Percentiles rank a stretch among this genome's conserved stretches.
These are phyloP conservation scores for Eucalyptus cloeziana DNA, from an alignment of 345 rosid genomes.

Conservation along the genomic window DNA sequence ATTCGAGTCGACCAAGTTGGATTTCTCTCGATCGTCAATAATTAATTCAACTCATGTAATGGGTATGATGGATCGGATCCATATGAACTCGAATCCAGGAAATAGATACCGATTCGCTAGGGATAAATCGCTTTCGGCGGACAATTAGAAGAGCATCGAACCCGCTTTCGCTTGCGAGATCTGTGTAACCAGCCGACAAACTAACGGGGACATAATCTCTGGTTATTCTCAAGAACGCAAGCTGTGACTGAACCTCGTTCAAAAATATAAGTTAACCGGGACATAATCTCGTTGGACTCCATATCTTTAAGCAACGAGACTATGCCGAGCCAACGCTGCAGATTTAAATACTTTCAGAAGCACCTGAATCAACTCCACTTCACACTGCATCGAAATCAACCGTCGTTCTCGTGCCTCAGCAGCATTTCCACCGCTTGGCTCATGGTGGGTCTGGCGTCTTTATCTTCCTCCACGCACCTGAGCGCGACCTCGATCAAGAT, in stretches of 20 bases:
- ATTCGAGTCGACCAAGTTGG: not conserved
- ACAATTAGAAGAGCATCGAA: not conserved
- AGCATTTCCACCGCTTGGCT: constrained; percentile 12
- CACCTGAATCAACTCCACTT: not conserved
- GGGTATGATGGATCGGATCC: not conserved
- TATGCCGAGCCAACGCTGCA: not conserved
- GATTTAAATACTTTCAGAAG: not conserved
- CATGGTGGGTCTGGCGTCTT: constrained; percentile 16
- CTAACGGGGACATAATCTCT: not conserved
- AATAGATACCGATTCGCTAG: not conserved
- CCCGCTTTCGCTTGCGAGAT: not conserved
- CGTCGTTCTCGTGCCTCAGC: not conserved
- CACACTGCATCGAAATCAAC: not conserved
- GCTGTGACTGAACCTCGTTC: not conserved
- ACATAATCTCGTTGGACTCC: too few species aligned
- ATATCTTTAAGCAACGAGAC: not conserved
- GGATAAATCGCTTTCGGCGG: not conserved
- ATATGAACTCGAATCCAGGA: not conserved
- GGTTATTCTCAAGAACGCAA: not conserved
- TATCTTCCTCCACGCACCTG: constrained; percentile 18
- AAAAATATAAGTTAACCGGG: not conserved
- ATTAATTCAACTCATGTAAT: not conserved
- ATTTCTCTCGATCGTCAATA: not conserved
- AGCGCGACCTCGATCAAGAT: constrained; percentile 4
- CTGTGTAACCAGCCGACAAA: not conserved